phyloP scores from a whole-genome alignment of 1,284 basidiomycete species.

The Puccinia hordei region DNA sequence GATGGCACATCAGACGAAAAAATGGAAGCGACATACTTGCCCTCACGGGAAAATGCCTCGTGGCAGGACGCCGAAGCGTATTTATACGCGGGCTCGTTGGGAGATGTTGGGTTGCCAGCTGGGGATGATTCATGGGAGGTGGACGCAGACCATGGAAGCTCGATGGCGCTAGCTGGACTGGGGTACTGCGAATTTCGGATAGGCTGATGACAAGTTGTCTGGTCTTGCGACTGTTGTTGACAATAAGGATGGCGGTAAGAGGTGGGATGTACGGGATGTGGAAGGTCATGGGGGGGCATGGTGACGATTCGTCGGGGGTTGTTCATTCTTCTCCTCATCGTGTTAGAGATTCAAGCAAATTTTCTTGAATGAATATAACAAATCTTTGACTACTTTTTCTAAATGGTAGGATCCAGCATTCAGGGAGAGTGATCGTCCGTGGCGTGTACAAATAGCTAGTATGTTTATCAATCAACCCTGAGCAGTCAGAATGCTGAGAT shows the following conservation, averaged over 20 bases:
- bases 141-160: not conserved
- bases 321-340: too few species aligned
- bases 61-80: conserved; percentile 4
- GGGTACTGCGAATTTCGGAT: not conserved
- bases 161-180: not conserved
- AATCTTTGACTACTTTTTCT: too few species aligned
- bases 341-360: too few species aligned
- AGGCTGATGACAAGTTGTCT: not conserved
- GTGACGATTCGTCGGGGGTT: too few species aligned
- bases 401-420: too few species aligned
- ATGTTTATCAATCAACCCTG: too few species aligned
- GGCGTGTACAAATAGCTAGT: too few species aligned
- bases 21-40: conserved; percentile 1
- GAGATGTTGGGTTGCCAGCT: not conserved
- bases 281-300: not conserved
- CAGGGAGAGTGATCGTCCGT: too few species aligned
- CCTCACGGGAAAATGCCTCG: not conserved
- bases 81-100: conserved; percentile 27
- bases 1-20: not conserved
- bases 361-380: too few species aligned
- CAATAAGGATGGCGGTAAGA: not conserved
- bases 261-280: not conserved
- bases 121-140: not conserved
- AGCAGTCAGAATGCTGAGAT: too few species aligned
- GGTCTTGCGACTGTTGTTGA: not conserved